Evolutionary conservation across 2,329 filamentous ascomycete genomes (phyloP).

Genomic region (Plenodomus biglobosus): DNA sequence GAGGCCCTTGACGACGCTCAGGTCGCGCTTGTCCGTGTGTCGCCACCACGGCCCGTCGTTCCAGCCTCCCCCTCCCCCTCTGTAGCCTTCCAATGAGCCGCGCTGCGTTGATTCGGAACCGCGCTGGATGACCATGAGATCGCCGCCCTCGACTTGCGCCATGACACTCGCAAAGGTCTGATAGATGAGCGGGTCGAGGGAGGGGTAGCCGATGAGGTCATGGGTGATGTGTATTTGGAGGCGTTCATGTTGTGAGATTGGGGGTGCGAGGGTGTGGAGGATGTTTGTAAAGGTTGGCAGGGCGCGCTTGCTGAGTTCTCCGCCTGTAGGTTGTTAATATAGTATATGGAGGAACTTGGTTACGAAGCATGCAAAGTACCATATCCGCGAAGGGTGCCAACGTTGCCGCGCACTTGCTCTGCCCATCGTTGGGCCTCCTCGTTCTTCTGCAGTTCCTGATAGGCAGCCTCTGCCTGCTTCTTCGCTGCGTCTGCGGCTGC

Average conservation of each 20-base stretch:
- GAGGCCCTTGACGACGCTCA: conserved; percentile 77
- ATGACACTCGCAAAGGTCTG: conserved; percentile 92
- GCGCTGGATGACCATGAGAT: conserved; percentile 89
- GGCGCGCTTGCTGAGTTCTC: conserved; percentile 69
- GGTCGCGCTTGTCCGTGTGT: conserved; percentile 67
- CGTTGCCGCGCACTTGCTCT: conserved; percentile 88
- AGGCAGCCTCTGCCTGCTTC: conserved; percentile 89
- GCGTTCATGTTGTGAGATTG: conserved; percentile 94
- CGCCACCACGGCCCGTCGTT: conserved; percentile 97
- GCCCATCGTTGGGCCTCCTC: conserved; percentile 97
- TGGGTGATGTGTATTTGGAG: conserved; percentile 97
- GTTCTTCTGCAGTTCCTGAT: conserved; percentile 93
- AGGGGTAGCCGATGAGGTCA: conserved; percentile 91
- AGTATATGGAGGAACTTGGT: not conserved
- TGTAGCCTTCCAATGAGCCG: conserved; percentile 61
- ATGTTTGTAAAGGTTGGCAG: conserved; percentile 94
- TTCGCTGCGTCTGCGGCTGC: conserved; percentile 80
- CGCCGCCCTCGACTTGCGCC: conserved; percentile 97
- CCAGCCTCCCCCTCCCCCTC: conserved; percentile 69
- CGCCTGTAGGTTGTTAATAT: conserved; percentile 59
- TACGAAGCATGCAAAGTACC: conserved; percentile 51
- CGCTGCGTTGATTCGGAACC: conserved; percentile 80
- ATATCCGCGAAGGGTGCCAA: conserved; percentile 72
- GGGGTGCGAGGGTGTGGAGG: conserved; percentile 90
- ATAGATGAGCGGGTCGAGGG: conserved; percentile 89